A percentile compares a stretch with the other conserved stretches of the same genome.
Conservation (phyloP, 805 yeast genomes). For the Candida maesae region DNA sequence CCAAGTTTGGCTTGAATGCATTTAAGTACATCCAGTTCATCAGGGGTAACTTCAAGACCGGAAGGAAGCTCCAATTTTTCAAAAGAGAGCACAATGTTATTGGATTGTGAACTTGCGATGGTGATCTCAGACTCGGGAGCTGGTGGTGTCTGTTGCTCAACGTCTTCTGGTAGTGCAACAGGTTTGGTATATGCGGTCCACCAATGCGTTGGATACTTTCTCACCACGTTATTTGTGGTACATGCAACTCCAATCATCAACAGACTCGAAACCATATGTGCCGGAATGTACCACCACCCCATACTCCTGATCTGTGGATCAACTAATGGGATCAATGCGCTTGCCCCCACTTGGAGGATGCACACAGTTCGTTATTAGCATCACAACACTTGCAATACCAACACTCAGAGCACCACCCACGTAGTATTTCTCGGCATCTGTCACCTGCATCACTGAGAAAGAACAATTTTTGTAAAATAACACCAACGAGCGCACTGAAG, state of each 20-base stretch:
- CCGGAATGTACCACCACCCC: slow-evolving; percentile 67
- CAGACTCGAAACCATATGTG: slow-evolving; percentile 45
- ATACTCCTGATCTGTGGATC: slow-evolving; percentile 42
- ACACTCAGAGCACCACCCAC: slow-evolving; percentile 56
- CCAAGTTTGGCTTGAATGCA: slow-evolving; percentile 1
- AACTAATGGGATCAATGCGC: slow-evolving; percentile 54
- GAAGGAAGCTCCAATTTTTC: background rate
- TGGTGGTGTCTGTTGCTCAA: slow-evolving; percentile 1
- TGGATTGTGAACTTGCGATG: too few relatives aligned
- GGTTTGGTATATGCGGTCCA: slow-evolving; percentile 35
- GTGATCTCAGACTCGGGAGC: background rate
- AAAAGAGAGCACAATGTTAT: background rate
- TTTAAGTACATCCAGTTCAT: slow-evolving; percentile 8
- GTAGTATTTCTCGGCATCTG: slow-evolving; percentile 49
- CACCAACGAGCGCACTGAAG: slow-evolving; percentile 48
- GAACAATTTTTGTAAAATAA: slow-evolving; percentile 48
- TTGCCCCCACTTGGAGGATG: slow-evolving; percentile 77
- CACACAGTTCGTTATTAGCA: slow-evolving; percentile 51
- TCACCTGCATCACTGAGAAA: slow-evolving; percentile 36
- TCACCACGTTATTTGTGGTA: slow-evolving; percentile 48
- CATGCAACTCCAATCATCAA: slow-evolving; percentile 48
- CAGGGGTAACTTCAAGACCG: background rate
- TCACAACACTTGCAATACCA: slow-evolving; percentile 47
- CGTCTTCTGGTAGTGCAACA: slow-evolving; percentile 1
- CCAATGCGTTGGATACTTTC: slow-evolving; percentile 59